Evolutionary conservation across 805 yeast species (phyloP).

Genomic region (Komagataella pastoris): DNA sequence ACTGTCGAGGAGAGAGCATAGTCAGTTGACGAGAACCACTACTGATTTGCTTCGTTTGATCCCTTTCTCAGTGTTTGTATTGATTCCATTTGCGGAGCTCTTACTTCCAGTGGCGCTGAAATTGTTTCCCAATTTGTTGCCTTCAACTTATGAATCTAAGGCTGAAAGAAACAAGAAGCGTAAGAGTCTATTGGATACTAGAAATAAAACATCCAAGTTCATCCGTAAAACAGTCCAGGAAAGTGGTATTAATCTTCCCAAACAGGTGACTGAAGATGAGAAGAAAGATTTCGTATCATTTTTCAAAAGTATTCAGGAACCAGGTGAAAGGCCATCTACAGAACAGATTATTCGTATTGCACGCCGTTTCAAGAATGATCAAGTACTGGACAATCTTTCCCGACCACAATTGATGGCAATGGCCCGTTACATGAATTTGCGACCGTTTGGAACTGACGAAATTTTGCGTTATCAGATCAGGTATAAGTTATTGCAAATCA

Average conservation of each 20-base stretch:
- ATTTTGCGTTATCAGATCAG: conserved; percentile 87
- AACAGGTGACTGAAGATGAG: conserved; percentile 57
- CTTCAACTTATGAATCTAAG: conserved; percentile 76
- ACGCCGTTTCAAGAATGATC: conserved; percentile 83
- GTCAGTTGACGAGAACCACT: conserved; percentile 80
- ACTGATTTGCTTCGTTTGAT: conserved; percentile 76
- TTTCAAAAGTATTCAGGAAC: conserved; percentile 38
- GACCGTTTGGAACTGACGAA: conserved; percentile 86
- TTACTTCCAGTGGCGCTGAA: conserved; percentile 79
- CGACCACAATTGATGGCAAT: conserved; percentile 87
- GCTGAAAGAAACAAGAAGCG: conserved; percentile 42
- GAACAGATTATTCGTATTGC: conserved; percentile 75
- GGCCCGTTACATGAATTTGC: conserved; percentile 80
- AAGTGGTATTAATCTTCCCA: conserved; percentile 60
- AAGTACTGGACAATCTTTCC: conserved; percentile 81
- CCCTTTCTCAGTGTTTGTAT: conserved; percentile 81
- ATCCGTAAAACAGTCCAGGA: conserved; percentile 41
- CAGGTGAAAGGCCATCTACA: conserved; percentile 29
- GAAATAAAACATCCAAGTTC: conserved; percentile 46
- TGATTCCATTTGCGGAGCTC: conserved; percentile 92
- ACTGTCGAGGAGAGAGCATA: conserved; percentile 76
- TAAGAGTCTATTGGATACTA: conserved; percentile 39
- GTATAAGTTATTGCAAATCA: conserved; percentile 74
- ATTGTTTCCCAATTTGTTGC: conserved; percentile 82
- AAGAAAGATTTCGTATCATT: conserved; percentile 63